Evolutionary conservation across 805 yeast species (phyloP), one percentile per base, ranked within the genome.

Genomic region (Candida easanensis): DNA sequence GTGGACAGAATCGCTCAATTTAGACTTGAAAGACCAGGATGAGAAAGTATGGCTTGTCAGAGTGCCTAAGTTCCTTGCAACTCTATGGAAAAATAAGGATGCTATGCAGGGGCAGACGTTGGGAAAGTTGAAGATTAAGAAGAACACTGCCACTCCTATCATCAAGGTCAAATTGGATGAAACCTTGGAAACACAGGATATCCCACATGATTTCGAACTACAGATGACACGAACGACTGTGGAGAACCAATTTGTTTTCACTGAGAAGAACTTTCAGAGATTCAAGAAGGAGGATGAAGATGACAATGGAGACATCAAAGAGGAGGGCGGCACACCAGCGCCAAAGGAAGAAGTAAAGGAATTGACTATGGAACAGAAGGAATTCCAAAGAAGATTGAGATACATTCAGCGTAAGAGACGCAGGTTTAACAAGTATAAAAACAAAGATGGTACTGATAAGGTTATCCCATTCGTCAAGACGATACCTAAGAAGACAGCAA

Each of bases 21-120:
- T 93, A 63, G 87, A 89, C 58, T 64, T 89, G 39, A 49, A 71
- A 1, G 68, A 71, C 23, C 78, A 82, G 14, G 71, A 66, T 37
- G 82, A 84, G 56, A 88, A 88, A 53, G 82, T 93, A 33, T 93
- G 98, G 99, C 70, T 93, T 18, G 96, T 93, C 19, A 79, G 93
- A 54, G 68, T 93, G 57, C 98, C 99, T 2, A 80, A 87, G 58
- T 88, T 88, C 57, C 68, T 93, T 48, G 84, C 95, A 23, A 87
- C 83, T 32, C 73, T 77, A 51, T 88, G 97, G 96, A 74, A 80
- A 41, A 74, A 83, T 49, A 73, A 77, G 41, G 78, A 72, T 19
- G 67, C 69, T 34, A 64, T 84, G 38, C 74, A 78, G 41, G 97
- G 96, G 6, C 81, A 83, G 56, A 82, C 82, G 46, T 66, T 93